These are phyloP conservation scores for Castanea mollissima DNA, from an alignment of 306 rosid species.

Conservation along the genomic window DNA sequence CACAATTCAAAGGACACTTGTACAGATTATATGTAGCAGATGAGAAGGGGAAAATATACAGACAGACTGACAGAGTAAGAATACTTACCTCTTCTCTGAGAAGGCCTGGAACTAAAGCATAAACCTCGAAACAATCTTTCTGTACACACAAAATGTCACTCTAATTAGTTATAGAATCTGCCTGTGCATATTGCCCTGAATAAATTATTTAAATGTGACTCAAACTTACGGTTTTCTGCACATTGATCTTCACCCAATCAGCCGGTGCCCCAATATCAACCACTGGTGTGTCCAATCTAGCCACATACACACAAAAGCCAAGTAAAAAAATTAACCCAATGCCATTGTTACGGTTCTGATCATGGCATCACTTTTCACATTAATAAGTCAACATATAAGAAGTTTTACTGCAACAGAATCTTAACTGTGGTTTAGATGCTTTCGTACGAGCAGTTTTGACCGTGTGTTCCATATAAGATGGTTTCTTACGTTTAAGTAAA, in stretches of 20 bases:
- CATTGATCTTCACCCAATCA: constrained; percentile 97
- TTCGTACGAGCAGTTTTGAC: constrained; percentile 75
- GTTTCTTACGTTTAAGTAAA: constrained; percentile 81
- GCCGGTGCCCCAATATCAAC: constrained; percentile 93
- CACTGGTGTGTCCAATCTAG: constrained; percentile 77
- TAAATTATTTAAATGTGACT: constrained; percentile 7
- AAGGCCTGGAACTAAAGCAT: constrained; percentile 98
- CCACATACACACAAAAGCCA: constrained; percentile 28
- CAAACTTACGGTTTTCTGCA: constrained; percentile 83
- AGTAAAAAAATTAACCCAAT: constrained; percentile 23
- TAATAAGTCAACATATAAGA: constrained; percentile 12
- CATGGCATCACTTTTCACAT: constrained; percentile 17
- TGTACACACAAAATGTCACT: constrained; percentile 37
- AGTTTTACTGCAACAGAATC: constrained; percentile 24
- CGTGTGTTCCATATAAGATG: constrained; percentile 60
- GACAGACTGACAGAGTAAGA: background rate
- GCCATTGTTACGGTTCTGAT: constrained; percentile 11
- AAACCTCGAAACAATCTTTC: constrained; percentile 97
- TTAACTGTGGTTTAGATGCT: constrained; percentile 85
- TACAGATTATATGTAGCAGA: background rate
- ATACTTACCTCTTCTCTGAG: constrained; percentile 90
- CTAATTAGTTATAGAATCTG: constrained; percentile 4
- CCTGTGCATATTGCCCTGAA: constrained; percentile 5
- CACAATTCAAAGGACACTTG: background rate
- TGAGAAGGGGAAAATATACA: background rate